A percentile compares a stretch with the other conserved stretches of the same genome.
Evolutionary conservation across 75 land plant species (phyloP).

Genomic region (Ceratopteris richardii): DNA sequence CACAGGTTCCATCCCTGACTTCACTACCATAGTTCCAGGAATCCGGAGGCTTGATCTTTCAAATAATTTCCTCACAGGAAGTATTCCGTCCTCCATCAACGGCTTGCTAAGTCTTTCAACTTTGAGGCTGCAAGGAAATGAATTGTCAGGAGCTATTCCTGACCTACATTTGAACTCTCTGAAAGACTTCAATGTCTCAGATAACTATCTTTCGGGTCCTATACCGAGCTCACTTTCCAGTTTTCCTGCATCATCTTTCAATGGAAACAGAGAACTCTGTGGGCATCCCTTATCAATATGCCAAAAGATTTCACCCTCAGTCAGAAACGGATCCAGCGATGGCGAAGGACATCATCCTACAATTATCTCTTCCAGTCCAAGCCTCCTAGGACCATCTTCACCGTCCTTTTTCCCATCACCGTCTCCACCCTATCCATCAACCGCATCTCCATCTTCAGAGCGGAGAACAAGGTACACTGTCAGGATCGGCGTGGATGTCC

Average conservation of each 20-base stretch:
- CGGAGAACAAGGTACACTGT: not conserved
- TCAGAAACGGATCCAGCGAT: too few species aligned
- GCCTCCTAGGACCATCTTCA: too few species aligned
- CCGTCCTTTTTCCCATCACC: too few species aligned
- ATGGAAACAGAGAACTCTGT: slow-evolving; percentile 44
- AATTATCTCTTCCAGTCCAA: too few species aligned
- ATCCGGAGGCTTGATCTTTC: slow-evolving; percentile 71
- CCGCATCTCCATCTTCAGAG: too few species aligned
- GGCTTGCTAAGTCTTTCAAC: slow-evolving; percentile 42
- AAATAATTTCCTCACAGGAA: slow-evolving; percentile 43
- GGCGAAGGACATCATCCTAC: too few species aligned
- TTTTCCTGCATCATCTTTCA: slow-evolving; percentile 45
- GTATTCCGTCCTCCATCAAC: slow-evolving; percentile 42
- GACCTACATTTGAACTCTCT: slow-evolving; percentile 26
- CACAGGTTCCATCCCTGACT: slow-evolving; percentile 45
- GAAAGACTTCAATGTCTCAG: slow-evolving; percentile 54
- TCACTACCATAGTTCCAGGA: slow-evolving; percentile 25
- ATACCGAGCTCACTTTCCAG: slow-evolving; percentile 39
- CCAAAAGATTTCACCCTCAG: slow-evolving; percentile 14
- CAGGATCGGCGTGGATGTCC: slow-evolving; percentile 27
- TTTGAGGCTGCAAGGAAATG: slow-evolving; percentile 48
- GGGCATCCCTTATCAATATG: slow-evolving; percentile 47
- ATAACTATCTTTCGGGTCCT: slow-evolving; percentile 42
- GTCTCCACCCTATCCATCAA: too few species aligned
- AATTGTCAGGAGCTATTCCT: slow-evolving; percentile 41